Evolutionary conservation across 108 stramenopile species (phyloP), one percentile per base, ranked within the genome.

Genomic region (Fistulifera pelliculosa): DNA sequence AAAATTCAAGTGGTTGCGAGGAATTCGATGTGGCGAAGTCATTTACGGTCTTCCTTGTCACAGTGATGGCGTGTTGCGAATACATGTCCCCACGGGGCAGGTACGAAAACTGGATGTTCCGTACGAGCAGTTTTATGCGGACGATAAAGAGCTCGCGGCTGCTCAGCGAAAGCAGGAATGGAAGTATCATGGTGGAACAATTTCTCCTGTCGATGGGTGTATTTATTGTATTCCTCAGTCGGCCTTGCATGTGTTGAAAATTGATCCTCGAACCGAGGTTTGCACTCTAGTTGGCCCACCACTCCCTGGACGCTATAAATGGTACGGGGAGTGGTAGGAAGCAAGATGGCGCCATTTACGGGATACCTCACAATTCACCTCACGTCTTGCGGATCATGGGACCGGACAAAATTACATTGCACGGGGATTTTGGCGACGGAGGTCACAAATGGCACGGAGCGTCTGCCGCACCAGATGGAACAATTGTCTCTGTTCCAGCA

Each of bases 21-120:
- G 90, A 11, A 77, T 93, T 23, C 60, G 45, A 8, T 69, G 77
- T 5, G 76, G 69, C 24, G 80, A 75, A 23, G 58, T 77, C 41
- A 85, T 92, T 41, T 95, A 90, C 58, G 90, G 88, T 13, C 51
- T 95, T 23, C 90, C 90, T 8, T 95, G 89, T 60, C 86, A 92
- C 65, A 77, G 86, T 38, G 76, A 76, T 49, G 52, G 67, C 11
- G 71, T 93, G n/a, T 54, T 95, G n/a, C 50, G 74, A 27, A 92
- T 95, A 45, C 68, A 84, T 56, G 75, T 87, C 0, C 56, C 54
- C 22, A 81, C 79, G n/a, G 83, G 82, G 43, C 54, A 66, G 22
- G 69, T 90, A 17, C 52, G 56, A 15, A 76, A 64, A 6, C 45
- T 92, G n/a, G 35, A 49, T 14, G 79, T 90, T 43, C 87, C 87